Evolutionary conservation across 306 rosid genomes (phyloP).

Genomic region (Rosa lucieae): DNA sequence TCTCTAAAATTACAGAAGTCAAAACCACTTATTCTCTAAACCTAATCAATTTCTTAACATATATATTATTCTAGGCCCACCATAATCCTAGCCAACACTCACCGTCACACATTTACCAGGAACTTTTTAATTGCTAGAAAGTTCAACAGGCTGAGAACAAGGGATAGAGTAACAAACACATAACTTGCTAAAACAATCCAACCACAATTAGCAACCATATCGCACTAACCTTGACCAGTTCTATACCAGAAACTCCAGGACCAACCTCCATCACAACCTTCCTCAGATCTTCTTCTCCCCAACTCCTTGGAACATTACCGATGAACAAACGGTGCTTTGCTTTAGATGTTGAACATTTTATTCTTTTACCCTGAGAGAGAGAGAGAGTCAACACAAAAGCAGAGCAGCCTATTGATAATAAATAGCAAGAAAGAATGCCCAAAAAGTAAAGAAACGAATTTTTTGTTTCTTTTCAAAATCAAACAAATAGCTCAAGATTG

Average conservation of each 20-base stretch:
- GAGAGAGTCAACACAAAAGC: slow-evolving; percentile 15
- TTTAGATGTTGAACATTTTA: slow-evolving; percentile 89
- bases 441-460: background rate
- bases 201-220: slow-evolving; percentile 8
- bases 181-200: slow-evolving; percentile 13
- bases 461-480: background rate
- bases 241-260: slow-evolving; percentile 85
- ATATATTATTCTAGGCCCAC: background rate
- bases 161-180: slow-evolving; percentile 3
- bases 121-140: background rate
- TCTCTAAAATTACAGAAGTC: background rate
- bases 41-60: background rate
- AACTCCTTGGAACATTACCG: slow-evolving; percentile 91
- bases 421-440: slow-evolving; percentile 1
- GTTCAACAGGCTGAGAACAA: slow-evolving; percentile 3
- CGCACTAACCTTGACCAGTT: slow-evolving; percentile 77
- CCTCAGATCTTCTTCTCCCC: slow-evolving; percentile 83
- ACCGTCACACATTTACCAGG: background rate
- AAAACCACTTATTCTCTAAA: background rate
- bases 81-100: background rate
- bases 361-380: slow-evolving; percentile 65
- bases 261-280: slow-evolving; percentile 72
- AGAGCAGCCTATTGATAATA: slow-evolving; percentile 11
- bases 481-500: background rate
- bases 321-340: slow-evolving; percentile 95